phyloP scores from a whole-genome alignment of 768 basidiomycete genomes.

The Pholiota molesta region DNA sequence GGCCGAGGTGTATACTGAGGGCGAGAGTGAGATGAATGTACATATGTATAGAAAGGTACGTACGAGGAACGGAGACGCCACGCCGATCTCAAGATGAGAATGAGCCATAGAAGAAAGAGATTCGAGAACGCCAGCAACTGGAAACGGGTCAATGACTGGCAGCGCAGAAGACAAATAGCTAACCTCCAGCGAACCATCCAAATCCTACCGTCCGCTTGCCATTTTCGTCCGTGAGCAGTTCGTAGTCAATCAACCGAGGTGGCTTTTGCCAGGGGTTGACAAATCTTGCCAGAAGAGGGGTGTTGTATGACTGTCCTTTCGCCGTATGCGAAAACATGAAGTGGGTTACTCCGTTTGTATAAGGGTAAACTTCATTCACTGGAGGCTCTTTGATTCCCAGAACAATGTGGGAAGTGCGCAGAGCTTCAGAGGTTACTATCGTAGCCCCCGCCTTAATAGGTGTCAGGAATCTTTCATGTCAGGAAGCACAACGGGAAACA shows the following conservation, averaged over 20 bases:
- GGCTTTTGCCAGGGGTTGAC: constrained; percentile 30
- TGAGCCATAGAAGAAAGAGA: constrained; percentile 80
- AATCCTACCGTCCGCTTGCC: constrained; percentile 87
- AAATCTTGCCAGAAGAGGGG: constrained; percentile 72
- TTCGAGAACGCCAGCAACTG: constrained; percentile 86
- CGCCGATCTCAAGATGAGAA: constrained; percentile 74
- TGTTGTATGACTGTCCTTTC: constrained; percentile 89
- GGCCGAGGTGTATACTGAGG: constrained; percentile 77
- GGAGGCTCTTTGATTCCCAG: constrained; percentile 91
- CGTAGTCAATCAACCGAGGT: constrained; percentile 80
- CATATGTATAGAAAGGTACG: constrained; percentile 26
- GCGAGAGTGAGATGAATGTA: constrained; percentile 3
- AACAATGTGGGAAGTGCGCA: constrained; percentile 66
- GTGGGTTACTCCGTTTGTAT: constrained; percentile 50
- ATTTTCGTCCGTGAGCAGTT: constrained; percentile 62
- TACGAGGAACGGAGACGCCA: constrained; percentile 84
- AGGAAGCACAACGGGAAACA: constrained; percentile 20
- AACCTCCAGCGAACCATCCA: constrained; percentile 92
- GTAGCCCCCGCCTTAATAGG: constrained; percentile 78
- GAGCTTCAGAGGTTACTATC: constrained; percentile 46
- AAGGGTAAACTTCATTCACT: constrained; percentile 57
- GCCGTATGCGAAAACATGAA: constrained; percentile 93
- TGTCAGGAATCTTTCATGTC: constrained; percentile 1
- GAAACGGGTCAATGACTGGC: constrained; percentile 5
- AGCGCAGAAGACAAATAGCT: constrained; percentile 19